Evolutionary conservation across 768 basidiomycete species (phyloP).

Genomic region (Suillus hirtellus): DNA sequence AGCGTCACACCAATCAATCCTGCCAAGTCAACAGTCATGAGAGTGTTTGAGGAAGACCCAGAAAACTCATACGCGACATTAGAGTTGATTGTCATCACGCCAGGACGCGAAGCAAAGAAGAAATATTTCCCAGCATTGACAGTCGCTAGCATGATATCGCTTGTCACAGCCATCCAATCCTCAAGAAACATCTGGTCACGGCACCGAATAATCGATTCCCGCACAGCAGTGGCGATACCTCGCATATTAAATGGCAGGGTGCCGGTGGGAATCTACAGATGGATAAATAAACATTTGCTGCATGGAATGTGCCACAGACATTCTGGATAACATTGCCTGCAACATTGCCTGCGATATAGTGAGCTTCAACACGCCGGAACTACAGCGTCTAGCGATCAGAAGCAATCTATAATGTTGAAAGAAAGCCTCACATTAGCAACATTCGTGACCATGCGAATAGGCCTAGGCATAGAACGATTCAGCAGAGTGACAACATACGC

Average conservation of each 20-base stretch:
- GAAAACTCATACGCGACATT: slow-evolving; percentile 22
- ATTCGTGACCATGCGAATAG: slow-evolving; percentile 27
- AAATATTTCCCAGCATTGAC: slow-evolving; percentile 21
- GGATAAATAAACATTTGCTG: slow-evolving; percentile 2
- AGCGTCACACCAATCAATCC: slow-evolving; percentile 24
- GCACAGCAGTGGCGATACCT: slow-evolving; percentile 21
- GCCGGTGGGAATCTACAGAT: slow-evolving; percentile 14
- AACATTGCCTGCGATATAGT: slow-evolving; percentile 20
- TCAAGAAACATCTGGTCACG: slow-evolving; percentile 19
- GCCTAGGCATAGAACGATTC: slow-evolving; percentile 16
- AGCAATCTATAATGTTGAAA: neutral
- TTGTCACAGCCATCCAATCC: slow-evolving; percentile 22
- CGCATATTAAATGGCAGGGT: slow-evolving; percentile 20
- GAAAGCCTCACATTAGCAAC: slow-evolving; percentile 27
- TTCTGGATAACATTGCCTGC: slow-evolving; percentile 24
- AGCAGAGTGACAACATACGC: slow-evolving; percentile 28
- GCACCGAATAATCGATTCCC: slow-evolving; percentile 17
- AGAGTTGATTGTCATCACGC: slow-evolving; percentile 23
- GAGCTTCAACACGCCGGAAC: slow-evolving; percentile 22
- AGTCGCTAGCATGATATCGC: slow-evolving; percentile 20
- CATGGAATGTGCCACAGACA: slow-evolving; percentile 16
- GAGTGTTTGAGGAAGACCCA: no score
- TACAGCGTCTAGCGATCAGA: slow-evolving; percentile 7
- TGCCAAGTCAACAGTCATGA: slow-evolving; percentile 1
- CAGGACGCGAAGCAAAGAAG: slow-evolving; percentile 14